Conservation (phyloP, 192 early-diverging fungal genomes). For the Backusella morwellensis region DNA sequence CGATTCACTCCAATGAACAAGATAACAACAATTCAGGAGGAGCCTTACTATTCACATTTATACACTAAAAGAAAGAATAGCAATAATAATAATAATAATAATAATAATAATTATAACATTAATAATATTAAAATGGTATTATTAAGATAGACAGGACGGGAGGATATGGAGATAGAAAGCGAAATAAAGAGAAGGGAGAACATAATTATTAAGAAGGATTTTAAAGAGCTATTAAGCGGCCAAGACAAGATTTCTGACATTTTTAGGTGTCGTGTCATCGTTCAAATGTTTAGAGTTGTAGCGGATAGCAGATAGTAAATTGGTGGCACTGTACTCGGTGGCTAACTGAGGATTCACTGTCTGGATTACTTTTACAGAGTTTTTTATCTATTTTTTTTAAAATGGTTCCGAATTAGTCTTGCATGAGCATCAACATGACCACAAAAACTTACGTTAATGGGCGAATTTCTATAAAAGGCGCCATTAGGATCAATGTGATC, state of each 20-base stretch:
- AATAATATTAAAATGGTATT: background rate
- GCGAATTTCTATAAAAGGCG: constrained; percentile 71
- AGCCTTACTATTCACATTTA: background rate
- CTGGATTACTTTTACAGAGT: constrained; percentile 38
- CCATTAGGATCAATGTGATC: constrained; percentile 86
- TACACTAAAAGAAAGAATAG: background rate
- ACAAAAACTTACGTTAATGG: constrained; percentile 70
- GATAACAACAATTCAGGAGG: too few species aligned
- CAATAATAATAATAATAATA: background rate
- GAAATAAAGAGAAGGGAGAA: background rate
- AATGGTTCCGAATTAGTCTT: background rate
- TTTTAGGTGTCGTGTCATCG: constrained; percentile 74
- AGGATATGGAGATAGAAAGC: background rate
- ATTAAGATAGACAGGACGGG: background rate
- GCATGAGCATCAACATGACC: too few species aligned
- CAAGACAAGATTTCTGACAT: constrained; percentile 50
- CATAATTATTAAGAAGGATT: background rate
- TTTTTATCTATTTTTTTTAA: constrained; percentile 24
- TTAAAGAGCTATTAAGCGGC: constrained; percentile 23
- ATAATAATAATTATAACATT: background rate
- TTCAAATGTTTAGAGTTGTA: constrained; percentile 82
- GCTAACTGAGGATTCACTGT: constrained; percentile 29
- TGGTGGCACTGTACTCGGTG: constrained; percentile 38
- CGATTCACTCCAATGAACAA: background rate
- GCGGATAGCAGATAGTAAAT: constrained; percentile 70